A percentile compares a stretch with the other conserved stretches of the same genome.
phyloP scores from a whole-genome alignment of 352 stramenopile species.

The Globisporangium orthogonon region DNA sequence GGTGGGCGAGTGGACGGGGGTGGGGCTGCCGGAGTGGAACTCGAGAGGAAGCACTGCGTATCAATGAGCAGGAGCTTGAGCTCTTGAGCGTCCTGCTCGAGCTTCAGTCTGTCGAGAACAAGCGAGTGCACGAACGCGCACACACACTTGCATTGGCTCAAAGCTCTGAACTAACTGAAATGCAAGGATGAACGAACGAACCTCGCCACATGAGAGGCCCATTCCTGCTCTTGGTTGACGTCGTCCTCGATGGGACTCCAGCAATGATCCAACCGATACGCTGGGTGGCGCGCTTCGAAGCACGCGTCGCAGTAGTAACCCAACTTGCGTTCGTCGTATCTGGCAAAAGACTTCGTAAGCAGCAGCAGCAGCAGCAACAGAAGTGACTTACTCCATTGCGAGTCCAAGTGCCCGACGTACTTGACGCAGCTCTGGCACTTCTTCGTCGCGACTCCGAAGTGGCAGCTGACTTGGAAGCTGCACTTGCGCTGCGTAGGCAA shows the following conservation, averaged over 20 bases:
- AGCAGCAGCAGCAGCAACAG: not conserved
- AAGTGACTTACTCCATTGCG: no score
- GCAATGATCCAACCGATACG: conserved; percentile 42
- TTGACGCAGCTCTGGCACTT: conserved; percentile 66
- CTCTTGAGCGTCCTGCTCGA: conserved; percentile 61
- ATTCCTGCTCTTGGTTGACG: conserved; percentile 54
- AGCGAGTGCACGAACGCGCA: not conserved
- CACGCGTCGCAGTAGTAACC: conserved; percentile 70
- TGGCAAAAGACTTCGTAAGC: conserved; percentile 9
- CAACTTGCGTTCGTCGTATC: conserved; percentile 42
- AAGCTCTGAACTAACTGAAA: not conserved
- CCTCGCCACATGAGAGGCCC: conserved; percentile 49
- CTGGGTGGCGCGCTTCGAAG: conserved; percentile 45
- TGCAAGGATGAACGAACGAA: conserved; percentile 10
- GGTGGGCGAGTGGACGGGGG: not conserved
- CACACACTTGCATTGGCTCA: not conserved
- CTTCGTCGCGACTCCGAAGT: conserved; percentile 35
- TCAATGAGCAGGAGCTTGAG: conserved; percentile 45
- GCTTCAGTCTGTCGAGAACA: conserved; percentile 31
- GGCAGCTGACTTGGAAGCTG: conserved; percentile 52
- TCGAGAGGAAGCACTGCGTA: conserved; percentile 30
- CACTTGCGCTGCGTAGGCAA: conserved; percentile 24
- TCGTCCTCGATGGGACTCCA: conserved; percentile 50
- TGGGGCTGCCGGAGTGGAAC: not conserved
- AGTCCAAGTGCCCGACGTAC: conserved; percentile 16